Evolutionary conservation across 371 early-diverging fungal species (phyloP).

Genomic region (Mortierella sp.): DNA sequence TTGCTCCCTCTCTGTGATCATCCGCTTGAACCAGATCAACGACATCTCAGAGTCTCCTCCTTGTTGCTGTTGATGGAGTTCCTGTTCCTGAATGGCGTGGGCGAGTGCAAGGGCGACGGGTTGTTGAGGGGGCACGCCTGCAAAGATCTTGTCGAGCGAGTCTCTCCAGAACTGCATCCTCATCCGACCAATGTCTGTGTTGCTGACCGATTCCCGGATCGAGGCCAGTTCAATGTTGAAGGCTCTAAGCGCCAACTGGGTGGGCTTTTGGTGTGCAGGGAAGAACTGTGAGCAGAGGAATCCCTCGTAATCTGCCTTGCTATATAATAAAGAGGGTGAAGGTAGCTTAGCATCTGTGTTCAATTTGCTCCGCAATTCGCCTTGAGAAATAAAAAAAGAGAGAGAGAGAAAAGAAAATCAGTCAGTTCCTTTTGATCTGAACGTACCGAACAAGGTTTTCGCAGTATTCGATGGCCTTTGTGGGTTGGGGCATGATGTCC

Average conservation of each 20-base stretch:
- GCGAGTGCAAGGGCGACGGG: slow-evolving; percentile 74
- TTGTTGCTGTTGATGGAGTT: slow-evolving; percentile 12
- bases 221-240: slow-evolving; percentile 90
- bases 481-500: slow-evolving; percentile 32
- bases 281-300: slow-evolving; percentile 55
- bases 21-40: slow-evolving; percentile 55
- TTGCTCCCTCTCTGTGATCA: slow-evolving; percentile 66
- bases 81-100: slow-evolving; percentile 75
- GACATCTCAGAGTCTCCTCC: slow-evolving; percentile 36
- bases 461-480: slow-evolving; percentile 45
- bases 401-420: background rate
- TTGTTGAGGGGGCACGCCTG: slow-evolving; percentile 80
- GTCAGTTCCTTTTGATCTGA: no score
- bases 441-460: slow-evolving; percentile 53
- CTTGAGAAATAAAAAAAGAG: background rate
- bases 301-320: slow-evolving; percentile 54
- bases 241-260: slow-evolving; percentile 79
- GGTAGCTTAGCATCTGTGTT: background rate
- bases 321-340: background rate
- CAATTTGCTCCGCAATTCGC: background rate
- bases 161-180: slow-evolving; percentile 90
- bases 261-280: slow-evolving; percentile 41
- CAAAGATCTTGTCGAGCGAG: slow-evolving; percentile 77
- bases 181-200: slow-evolving; percentile 81
- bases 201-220: slow-evolving; percentile 80